Percentiles rank a stretch among this genome's conserved stretches.
Conservation (phyloP, 352 stramenopile genomes). For the Globisporangium viniferum region DNA sequence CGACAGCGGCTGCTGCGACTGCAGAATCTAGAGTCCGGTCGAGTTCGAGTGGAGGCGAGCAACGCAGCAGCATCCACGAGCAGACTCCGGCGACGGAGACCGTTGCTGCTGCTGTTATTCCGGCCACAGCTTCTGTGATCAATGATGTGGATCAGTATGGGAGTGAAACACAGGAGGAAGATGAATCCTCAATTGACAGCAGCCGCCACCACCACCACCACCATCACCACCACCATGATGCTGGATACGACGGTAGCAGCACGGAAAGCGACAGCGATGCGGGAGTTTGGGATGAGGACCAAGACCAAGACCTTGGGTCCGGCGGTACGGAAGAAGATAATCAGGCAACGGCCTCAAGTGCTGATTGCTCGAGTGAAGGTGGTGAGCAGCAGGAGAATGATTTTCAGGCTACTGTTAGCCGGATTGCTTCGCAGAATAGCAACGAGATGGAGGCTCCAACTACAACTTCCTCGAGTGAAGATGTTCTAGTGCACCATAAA, state of each 20-base stretch:
- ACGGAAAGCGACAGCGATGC: slow-evolving; percentile 12
- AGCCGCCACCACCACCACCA: too few species aligned
- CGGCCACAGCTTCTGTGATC: neutral
- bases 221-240: neutral
- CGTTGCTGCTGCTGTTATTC: neutral
- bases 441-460: neutral
- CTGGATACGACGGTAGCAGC: slow-evolving; percentile 7
- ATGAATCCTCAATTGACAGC: neutral
- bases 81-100: too few species aligned
- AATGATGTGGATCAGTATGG: neutral
- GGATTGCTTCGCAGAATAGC: neutral
- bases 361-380: neutral
- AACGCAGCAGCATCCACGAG: neutral
- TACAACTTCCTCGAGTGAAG: neutral
- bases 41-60: neutral
- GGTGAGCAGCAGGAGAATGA: too few species aligned
- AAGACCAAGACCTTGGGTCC: neutral
- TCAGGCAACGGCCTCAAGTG: neutral
- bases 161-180: neutral
- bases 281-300: neutral
- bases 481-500: neutral
- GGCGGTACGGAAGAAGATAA: neutral
- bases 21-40: neutral
- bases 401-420: too few species aligned
- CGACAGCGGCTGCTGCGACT: neutral